Conservation (phyloP, 139 green algal species). For the Chlamydomonas asymmetrica region DNA sequence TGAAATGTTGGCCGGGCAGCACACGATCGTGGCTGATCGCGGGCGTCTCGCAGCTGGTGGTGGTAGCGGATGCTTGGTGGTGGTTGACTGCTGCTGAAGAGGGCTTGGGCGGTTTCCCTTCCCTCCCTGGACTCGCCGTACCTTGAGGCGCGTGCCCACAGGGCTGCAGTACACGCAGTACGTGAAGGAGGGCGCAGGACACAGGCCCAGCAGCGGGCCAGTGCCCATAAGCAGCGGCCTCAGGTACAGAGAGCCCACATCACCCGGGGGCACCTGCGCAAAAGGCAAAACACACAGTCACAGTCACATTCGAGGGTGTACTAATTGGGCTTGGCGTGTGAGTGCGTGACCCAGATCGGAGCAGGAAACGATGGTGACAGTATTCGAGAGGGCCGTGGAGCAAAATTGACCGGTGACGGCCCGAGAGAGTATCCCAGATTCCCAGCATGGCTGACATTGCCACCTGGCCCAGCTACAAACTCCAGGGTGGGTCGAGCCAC, state of each 20-base stretch:
- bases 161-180: constrained; percentile 83
- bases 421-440: no score
- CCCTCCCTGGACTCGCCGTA: no score
- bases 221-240: constrained; percentile 89
- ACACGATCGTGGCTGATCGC: no score
- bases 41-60: no score
- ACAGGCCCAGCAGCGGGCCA: constrained; percentile 90
- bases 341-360: background rate
- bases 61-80: no score
- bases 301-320: background rate
- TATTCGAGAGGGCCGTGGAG: constrained; percentile 11
- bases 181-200: constrained; percentile 84
- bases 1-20: no score
- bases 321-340: background rate
- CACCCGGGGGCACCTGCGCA: constrained; percentile 67
- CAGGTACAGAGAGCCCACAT: constrained; percentile 91
- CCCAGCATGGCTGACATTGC: no score
- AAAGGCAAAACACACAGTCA: constrained; percentile 5
- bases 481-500: no score
- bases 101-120: no score
- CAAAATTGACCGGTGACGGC: no score
- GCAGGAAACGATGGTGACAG: background rate
- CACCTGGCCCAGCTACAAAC: no score
- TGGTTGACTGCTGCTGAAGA: no score
- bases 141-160: constrained; percentile 95